These are phyloP conservation scores for Kwoniella shandongensis DNA, from an alignment of 768 basidiomycete genomes.

Conservation along the genomic window DNA sequence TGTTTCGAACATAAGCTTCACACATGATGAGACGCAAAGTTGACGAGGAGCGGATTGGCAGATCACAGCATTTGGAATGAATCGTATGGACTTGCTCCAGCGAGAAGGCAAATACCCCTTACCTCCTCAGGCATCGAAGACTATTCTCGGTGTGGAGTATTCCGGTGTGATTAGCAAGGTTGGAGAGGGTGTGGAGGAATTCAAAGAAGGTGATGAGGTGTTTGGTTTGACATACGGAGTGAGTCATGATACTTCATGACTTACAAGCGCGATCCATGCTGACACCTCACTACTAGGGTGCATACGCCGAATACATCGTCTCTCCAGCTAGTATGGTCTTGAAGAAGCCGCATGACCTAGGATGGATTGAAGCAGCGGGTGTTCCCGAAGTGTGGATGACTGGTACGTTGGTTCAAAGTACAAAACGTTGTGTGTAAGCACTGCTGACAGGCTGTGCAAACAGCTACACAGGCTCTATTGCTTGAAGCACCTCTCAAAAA, in stretches of 20 bases:
- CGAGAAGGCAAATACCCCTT: conserved; percentile 62
- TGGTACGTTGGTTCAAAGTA: too few relatives aligned
- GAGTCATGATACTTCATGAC: conserved; percentile 53
- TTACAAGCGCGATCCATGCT: conserved; percentile 1
- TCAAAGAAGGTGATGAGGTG: conserved; percentile 69
- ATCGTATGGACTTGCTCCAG: conserved; percentile 76
- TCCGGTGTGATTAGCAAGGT: conserved; percentile 65
- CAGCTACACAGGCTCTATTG: conserved; percentile 67
- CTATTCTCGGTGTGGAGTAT: conserved; percentile 84
- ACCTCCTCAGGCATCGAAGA: conserved; percentile 69
- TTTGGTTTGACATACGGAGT: conserved; percentile 79
- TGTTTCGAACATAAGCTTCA: conserved; percentile 16
- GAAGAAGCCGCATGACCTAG: conserved; percentile 69
- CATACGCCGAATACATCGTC: conserved; percentile 83
- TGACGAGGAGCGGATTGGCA: conserved; percentile 52
- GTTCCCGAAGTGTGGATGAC: conserved; percentile 88
- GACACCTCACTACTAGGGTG: conserved; percentile 73
- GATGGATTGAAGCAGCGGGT: conserved; percentile 80
- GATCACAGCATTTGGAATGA: conserved; percentile 82
- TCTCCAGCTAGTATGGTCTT: conserved; percentile 68
- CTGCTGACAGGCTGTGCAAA: neutral
- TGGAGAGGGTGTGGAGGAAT: conserved; percentile 60
- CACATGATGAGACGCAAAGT: neutral
- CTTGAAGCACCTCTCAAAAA: conserved; percentile 67
- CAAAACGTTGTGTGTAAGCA: too few relatives aligned